Base-by-base conservation (phyloP, 1,139 yeast genomes). In the Zygoascus hellenicus region DNA sequence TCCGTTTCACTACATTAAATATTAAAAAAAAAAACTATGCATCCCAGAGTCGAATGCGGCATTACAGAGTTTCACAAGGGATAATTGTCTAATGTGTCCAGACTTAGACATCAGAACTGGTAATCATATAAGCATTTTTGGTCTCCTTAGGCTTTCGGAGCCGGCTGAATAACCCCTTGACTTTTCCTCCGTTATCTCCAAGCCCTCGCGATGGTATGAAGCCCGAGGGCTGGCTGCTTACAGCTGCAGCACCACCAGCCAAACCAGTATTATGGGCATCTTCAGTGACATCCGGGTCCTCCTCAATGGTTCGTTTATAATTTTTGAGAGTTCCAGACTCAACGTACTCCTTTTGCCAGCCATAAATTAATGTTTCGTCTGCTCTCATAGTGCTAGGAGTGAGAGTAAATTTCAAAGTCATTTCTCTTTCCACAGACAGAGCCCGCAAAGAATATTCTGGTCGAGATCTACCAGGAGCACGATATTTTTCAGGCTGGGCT, bases 341-440 rank as follows among this genome's bases (percentile, higher is more conserved):
- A 35, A 51, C 51, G 32, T 55, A 60, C 31, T 55, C 60, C 19
- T 53, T 47, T 43, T 60, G 63, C 65, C 65, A 62, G 38, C 65
- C 65, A 39, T 62, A 62, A 15, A 62, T 50, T 16, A 55, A 48
- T 33, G 58, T 60, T 43, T 62, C 65, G 38, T 58, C 61, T 2
- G 61, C 64, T 10, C 65, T 55, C 65, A 62, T 62, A 0, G 59
- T 50, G 2, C 62, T 54, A 3, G 66, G 66, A 16, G 64, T 58
- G 15, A 62, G 53, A 14, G 66, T 62, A 42, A 62, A 52, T 44
- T 60, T 61, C 40, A 62, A 58, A 3, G 65, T 61, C 62, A 58
- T 58, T 38, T 61, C 65, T 2, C 65, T 52, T 14, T 36, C 37
- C 4, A 29, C 13, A 4, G 39, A 22, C 17, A 22, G 19, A 3